Conservation (phyloP, 495 filamentous ascomycete species). For the Bacidia rubella region DNA sequence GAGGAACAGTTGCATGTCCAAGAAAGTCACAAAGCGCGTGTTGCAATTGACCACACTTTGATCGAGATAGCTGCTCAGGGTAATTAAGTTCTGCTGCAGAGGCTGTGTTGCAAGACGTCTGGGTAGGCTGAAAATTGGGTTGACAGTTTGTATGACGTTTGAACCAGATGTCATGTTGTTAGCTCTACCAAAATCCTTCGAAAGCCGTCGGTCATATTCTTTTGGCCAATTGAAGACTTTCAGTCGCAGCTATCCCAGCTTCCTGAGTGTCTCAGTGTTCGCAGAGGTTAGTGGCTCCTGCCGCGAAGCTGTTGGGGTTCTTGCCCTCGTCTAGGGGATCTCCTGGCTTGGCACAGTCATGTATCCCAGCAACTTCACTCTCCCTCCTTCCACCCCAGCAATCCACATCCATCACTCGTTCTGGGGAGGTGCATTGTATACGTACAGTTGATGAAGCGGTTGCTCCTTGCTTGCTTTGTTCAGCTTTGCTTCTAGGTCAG, state of each 20-base stretch:
- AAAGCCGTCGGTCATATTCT: too few relatives aligned
- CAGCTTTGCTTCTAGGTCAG: conserved; percentile 1
- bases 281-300: not conserved
- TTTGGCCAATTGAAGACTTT: too few relatives aligned
- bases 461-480: not conserved
- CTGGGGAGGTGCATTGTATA: conserved; percentile 7
- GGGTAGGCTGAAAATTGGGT: too few relatives aligned
- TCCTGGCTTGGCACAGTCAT: not conserved
- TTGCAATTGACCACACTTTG: not conserved
- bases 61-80: not conserved
- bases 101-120: too few relatives aligned
- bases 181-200: too few relatives aligned
- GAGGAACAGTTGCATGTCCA: conserved; percentile 55
- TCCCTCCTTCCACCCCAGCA: not conserved
- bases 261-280: not conserved
- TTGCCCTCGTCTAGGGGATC: not conserved
- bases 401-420: not conserved
- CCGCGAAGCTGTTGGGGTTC: not conserved
- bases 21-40: conserved; percentile 35
- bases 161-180: too few relatives aligned
- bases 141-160: too few relatives aligned
- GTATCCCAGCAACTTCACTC: not conserved
- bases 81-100: too few relatives aligned
- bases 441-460: not conserved
- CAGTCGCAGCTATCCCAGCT: too few relatives aligned